Percentiles rank a stretch among this genome's conserved stretches.
Evolutionary conservation across 1,284 basidiomycete genomes (phyloP).

Genomic region (Fomitopsis palustris): DNA sequence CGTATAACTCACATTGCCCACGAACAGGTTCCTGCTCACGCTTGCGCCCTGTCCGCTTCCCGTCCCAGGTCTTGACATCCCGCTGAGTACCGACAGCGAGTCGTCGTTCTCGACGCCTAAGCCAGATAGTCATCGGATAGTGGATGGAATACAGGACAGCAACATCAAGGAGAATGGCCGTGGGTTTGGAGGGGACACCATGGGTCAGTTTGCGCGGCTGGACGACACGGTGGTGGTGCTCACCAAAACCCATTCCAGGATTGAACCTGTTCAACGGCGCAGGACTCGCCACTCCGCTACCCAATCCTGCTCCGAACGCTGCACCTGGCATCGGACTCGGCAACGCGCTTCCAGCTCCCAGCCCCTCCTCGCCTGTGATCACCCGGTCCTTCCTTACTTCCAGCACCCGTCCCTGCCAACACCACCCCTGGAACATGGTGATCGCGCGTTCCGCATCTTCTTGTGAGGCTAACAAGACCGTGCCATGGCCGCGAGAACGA

Average conservation of each 20-base stretch:
- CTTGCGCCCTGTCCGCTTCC: slow-evolving; percentile 7
- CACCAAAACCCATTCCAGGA: neutral
- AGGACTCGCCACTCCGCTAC: slow-evolving; percentile 8
- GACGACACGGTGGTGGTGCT: neutral
- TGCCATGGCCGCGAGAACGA: slow-evolving; percentile 89
- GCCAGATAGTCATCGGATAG: neutral
- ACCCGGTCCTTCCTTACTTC: slow-evolving; percentile 87
- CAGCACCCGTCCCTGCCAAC: slow-evolving; percentile 88
- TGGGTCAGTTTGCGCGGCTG: neutral
- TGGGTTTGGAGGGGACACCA: too few species aligned
- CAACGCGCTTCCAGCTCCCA: neutral
- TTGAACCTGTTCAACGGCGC: slow-evolving; percentile 1
- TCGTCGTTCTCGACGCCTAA: neutral
- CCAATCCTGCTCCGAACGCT: neutral
- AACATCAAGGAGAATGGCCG: too few species aligned
- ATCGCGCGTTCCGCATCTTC: slow-evolving; percentile 91
- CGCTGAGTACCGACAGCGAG: neutral
- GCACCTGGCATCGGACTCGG: neutral
- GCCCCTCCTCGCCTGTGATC: slow-evolving; percentile 5
- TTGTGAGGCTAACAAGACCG: slow-evolving; percentile 85
- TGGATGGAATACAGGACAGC: too few species aligned
- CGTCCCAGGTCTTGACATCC: slow-evolving; percentile 14
- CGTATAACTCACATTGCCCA: slow-evolving; percentile 47
- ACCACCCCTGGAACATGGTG: slow-evolving; percentile 88
- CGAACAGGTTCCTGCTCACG: slow-evolving; percentile 60